phyloP scores from a whole-genome alignment of 805 yeast genomes.

The Spencermartinsiella europaea region DNA sequence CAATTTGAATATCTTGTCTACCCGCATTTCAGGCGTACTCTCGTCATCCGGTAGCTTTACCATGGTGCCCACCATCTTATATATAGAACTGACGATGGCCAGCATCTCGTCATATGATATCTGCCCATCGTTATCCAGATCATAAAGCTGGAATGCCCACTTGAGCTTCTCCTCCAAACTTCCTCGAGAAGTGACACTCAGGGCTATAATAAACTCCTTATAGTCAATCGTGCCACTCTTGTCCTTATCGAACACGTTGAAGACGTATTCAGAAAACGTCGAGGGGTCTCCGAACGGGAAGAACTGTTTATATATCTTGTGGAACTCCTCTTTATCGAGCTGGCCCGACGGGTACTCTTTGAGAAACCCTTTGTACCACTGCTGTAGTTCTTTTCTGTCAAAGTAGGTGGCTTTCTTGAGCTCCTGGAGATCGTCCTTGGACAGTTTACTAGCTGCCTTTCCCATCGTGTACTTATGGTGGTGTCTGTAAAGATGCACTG shows the following conservation, averaged over 20 bases:
- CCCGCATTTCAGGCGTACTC: slow-evolving; percentile 83
- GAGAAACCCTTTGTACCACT: slow-evolving; percentile 95
- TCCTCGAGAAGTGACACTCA: slow-evolving; percentile 85
- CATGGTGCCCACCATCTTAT: slow-evolving; percentile 94
- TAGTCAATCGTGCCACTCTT: slow-evolving; percentile 79
- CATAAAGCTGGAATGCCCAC: slow-evolving; percentile 90
- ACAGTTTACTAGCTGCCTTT: slow-evolving; percentile 84
- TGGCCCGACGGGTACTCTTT: slow-evolving; percentile 93
- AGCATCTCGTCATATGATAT: slow-evolving; percentile 75
- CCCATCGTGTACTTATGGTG: slow-evolving; percentile 81
- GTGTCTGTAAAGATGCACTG: too few relatives aligned
- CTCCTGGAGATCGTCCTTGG: slow-evolving; percentile 81
- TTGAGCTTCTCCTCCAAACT: slow-evolving; percentile 72
- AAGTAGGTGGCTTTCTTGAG: slow-evolving; percentile 84
- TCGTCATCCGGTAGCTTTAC: slow-evolving; percentile 85
- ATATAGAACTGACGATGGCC: slow-evolving; percentile 73
- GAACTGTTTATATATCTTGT: slow-evolving; percentile 89
- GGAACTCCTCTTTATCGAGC: slow-evolving; percentile 78
- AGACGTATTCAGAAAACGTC: slow-evolving; percentile 82
- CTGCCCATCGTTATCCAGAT: slow-evolving; percentile 71
- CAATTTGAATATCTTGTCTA: slow-evolving; percentile 68
- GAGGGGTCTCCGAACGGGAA: slow-evolving; percentile 98
- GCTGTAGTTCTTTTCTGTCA: slow-evolving; percentile 90
- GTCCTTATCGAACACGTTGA: slow-evolving; percentile 83
- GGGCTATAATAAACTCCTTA: slow-evolving; percentile 83